These are phyloP conservation scores for Parietaria judaica DNA, from an alignment of 306 rosid species.

Conservation along the genomic window DNA sequence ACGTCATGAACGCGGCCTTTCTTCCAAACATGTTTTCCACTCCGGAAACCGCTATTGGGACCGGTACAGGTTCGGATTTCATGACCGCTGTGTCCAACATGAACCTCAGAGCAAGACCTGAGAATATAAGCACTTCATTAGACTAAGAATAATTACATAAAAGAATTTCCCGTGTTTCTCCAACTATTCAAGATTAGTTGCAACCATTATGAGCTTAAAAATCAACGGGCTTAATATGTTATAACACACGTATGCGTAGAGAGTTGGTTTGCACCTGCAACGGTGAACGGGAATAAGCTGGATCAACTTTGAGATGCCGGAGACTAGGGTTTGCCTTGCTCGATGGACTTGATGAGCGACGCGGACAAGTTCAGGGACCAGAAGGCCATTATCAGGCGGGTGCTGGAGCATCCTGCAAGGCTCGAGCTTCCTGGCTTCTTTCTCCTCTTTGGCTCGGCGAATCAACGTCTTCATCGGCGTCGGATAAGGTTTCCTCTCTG, in stretches of 20 bases:
- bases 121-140: conserved; percentile 1
- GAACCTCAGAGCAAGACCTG: conserved; percentile 65
- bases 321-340: conserved; percentile 41
- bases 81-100: conserved; percentile 67
- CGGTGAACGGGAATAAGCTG: conserved; percentile 45
- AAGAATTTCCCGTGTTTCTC: too few relatives aligned
- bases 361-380: conserved; percentile 61
- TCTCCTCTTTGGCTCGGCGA: conserved; percentile 55
- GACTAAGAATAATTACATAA: too few relatives aligned
- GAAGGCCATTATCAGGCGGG: conserved; percentile 63
- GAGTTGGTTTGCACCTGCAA: conserved; percentile 38
- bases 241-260: background rate
- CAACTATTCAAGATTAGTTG: too few relatives aligned
- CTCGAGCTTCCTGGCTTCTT: conserved; percentile 46
- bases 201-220: too few relatives aligned
- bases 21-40: conserved; percentile 61
- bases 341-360: conserved; percentile 57
- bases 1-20: conserved; percentile 59
- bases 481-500: conserved; percentile 62
- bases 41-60: conserved; percentile 49
- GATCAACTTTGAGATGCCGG: conserved; percentile 41
- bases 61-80: conserved; percentile 71
- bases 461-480: conserved; percentile 77
- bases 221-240: too few relatives aligned
- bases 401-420: conserved; percentile 55